Conservation (phyloP, 768 basidiomycete genomes). For the Pleurotus salmoneostramineus region DNA sequence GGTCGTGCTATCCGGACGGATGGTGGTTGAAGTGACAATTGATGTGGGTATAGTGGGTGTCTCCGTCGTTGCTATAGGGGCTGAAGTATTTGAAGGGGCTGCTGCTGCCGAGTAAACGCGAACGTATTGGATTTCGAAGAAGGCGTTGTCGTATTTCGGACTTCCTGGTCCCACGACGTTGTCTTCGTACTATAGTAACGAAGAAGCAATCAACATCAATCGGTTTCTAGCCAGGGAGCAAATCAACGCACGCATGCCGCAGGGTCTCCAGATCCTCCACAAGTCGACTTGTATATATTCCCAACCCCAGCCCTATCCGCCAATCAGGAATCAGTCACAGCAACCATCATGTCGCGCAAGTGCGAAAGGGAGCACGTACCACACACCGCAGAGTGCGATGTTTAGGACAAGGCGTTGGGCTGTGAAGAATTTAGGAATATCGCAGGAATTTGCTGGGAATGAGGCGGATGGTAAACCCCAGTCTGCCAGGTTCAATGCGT, state of each 20-base stretch:
- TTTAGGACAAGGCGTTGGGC: slow-evolving; percentile 34
- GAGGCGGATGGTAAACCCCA: slow-evolving; percentile 63
- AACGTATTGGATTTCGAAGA: slow-evolving; percentile 66
- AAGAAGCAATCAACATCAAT: background rate
- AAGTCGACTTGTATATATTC: slow-evolving; percentile 32
- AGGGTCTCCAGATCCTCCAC: slow-evolving; percentile 27
- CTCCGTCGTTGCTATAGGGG: background rate
- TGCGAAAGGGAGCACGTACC: background rate
- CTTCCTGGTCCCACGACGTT: slow-evolving; percentile 42
- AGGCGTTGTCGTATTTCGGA: slow-evolving; percentile 37
- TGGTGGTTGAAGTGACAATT: background rate
- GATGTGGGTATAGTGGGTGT: background rate
- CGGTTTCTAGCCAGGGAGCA: background rate
- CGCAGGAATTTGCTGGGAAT: slow-evolving; percentile 54
- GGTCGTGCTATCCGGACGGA: no score
- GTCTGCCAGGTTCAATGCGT: slow-evolving; percentile 28
- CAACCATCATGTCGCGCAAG: background rate
- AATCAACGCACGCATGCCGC: slow-evolving; percentile 26
- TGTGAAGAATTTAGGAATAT: slow-evolving; percentile 50
- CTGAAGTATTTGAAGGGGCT: background rate
- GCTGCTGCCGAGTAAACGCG: slow-evolving; percentile 26
- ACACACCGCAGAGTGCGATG: slow-evolving; percentile 6
- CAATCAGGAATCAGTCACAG: background rate
- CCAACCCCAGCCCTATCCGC: slow-evolving; percentile 40
- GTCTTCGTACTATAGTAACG: slow-evolving; percentile 36